phyloP scores from a whole-genome alignment of 345 rosid genomes.

The Pistacia vera region DNA sequence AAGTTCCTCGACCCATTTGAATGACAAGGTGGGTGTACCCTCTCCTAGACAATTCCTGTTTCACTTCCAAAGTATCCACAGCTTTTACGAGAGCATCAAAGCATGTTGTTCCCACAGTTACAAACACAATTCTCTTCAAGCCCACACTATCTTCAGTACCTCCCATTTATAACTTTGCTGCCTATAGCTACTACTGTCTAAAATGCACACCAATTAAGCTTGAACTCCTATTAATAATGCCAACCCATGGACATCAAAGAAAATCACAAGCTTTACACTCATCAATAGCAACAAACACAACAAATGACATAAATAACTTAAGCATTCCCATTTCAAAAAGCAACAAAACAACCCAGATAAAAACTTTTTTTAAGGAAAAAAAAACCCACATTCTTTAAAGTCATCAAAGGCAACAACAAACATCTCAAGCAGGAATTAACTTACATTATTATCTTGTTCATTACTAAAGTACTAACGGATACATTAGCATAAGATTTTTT shows the following conservation, averaged over 20 bases:
- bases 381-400: not conserved
- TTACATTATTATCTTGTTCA: not conserved
- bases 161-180: conserved; percentile 25
- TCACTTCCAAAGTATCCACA: conserved; percentile 54
- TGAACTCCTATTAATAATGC: not conserved
- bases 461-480: not conserved
- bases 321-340: not conserved
- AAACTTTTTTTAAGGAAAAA: too few species aligned
- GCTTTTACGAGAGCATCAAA: conserved; percentile 77
- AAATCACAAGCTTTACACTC: not conserved
- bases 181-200: not conserved
- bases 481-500: too few species aligned
- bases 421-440: not conserved
- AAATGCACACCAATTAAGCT: not conserved
- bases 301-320: not conserved
- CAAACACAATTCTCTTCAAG: conserved; percentile 60
- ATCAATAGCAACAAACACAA: too few species aligned
- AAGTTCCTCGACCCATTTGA: conserved; percentile 89
- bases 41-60: conserved; percentile 53
- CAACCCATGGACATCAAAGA: not conserved
- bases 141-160: conserved; percentile 21
- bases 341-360: not conserved
- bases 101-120: conserved; percentile 89
- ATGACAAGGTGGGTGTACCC: conserved; percentile 82
- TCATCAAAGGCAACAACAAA: not conserved